Evolutionary conservation across 1,139 yeast species (phyloP), one percentile per base, ranked within the genome.

Genomic region (Ashbya aceris): DNA sequence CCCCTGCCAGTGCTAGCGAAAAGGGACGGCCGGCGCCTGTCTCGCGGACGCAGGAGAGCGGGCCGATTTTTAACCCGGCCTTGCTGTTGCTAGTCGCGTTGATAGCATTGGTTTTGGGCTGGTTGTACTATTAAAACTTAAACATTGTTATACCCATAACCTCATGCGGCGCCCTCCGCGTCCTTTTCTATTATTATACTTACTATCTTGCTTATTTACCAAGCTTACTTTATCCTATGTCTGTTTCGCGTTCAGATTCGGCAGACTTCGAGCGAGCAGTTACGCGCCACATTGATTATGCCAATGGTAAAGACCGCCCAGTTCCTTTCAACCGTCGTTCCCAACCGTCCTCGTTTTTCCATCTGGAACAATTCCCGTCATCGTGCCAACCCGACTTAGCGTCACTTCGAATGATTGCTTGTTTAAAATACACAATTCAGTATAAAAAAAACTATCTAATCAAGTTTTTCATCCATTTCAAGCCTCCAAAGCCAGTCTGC

Each of bases 401-500:
- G 23, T 17, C 23, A 17, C 23, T 17, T 17, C 31, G 17, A 32
- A 34, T 20, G 29, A 34, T 34, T 29, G 37, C 37, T 34, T 34
- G 37, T 34, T 44, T 44, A 41, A 44, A 44, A 40, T 44, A 41
- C 39, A 41, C 46, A 44, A 42, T 36, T 41, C 43, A 34, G 11
- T 34, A 41, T 35, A 38, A 40, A 46, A 43, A 43, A 46, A 45
- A 38, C 44, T 42, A 37, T 38, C 30, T 34, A 34, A 34, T 10
- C n/a, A 10, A 14, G 29, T 34, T 34, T 14, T 23, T 23, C 11
- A 29, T 38, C 33, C 43, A 45, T 39, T 42, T 78, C 84, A 87
- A 76, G 96, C 96, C 80, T 86, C 95, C 72, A 87, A 83, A 71
- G 94, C 77, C 71, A 89, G 87, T 79, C 96, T 91, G 71, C 96